Evolutionary conservation across 2,329 filamentous ascomycete genomes (phyloP), one percentile per base, ranked within the genome.

Genomic region (Aspergillus unguis): DNA sequence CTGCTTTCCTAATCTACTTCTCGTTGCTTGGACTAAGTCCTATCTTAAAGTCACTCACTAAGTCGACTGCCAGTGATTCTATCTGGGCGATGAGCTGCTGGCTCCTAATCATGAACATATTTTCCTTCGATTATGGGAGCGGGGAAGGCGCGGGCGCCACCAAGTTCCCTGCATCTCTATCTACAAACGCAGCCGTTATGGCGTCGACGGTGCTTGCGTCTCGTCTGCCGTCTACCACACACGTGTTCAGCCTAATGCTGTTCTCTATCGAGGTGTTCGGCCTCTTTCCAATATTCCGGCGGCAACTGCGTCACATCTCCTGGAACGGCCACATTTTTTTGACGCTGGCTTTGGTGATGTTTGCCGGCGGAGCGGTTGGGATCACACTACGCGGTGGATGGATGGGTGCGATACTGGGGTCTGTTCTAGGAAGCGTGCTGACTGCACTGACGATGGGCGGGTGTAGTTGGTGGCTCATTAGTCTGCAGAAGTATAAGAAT

Each of bases 251-350:
- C 58, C 78, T 99, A 29, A 96, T 92, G 0, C 82, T 99, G 5
- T 97, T 99, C 80, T 92, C 87, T 56, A 97, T 99, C 62, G 90
- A 99, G 69, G 90, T 99, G 1, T 99, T 97, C 71, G 94, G 92
- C 0, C 80, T 99, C 6, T 97, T 97, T 62, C 94, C 94, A n/a
- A 92, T 99, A 4, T 97, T 97, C 66, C 80, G 94, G n/a, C 83
- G 92, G 5, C 90, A 96, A 65, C 82, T 95, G 7, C 83, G 89
- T 11, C 87, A 92, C 67, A 82, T 88, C 35, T 91, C 86, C 54
- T 94, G 89, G 85, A 81, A 77, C 1, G 90, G 91, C 26, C 92
- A 99, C 70, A 79, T 94, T 3, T 65, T 82, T 1, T 79, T 96
- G 25, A 95, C 92, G 0, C 77, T 86, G 6, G 72, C 85, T 10